These are phyloP conservation scores for Apiospora arundinis DNA, from an alignment of 2,329 filamentous ascomycete genomes.

Conservation along the genomic window DNA sequence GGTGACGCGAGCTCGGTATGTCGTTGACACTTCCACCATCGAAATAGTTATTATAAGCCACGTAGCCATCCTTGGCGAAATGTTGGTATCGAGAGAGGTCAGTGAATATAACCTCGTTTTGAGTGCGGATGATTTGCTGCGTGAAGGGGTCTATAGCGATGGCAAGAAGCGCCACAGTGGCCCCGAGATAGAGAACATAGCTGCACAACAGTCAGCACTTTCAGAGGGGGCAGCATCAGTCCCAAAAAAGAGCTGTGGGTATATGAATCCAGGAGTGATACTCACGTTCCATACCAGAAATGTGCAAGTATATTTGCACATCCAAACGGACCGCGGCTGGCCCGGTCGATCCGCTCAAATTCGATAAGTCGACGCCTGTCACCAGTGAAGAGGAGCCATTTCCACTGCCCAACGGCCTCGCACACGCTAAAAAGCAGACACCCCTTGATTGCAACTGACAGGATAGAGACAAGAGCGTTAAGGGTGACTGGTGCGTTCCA, in stretches of 20 bases:
- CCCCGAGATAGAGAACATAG: neutral
- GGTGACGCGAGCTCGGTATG: neutral
- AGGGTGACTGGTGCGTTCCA: neutral
- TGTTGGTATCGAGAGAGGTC: neutral
- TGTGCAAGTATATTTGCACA: neutral
- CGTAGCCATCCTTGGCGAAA: neutral
- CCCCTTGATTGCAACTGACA: slow-evolving; percentile 18
- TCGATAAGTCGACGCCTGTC: neutral
- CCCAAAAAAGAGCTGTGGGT: neutral
- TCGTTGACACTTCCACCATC: neutral
- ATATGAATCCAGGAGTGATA: neutral
- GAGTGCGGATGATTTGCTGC: slow-evolving; percentile 17
- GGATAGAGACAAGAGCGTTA: slow-evolving; percentile 17
- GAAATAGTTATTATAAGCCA: neutral
- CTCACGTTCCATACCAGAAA: neutral
- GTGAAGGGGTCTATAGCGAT: slow-evolving; percentile 18
- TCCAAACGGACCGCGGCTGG: slow-evolving; percentile 21
- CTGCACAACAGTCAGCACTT: neutral
- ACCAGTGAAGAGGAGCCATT: slow-evolving; percentile 13
- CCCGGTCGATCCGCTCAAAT: slow-evolving; percentile 2
- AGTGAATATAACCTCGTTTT: neutral
- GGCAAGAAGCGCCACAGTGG: neutral
- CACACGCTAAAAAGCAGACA: slow-evolving; percentile 8
- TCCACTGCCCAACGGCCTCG: slow-evolving; percentile 21
- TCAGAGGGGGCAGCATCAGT: no score